phyloP scores from a whole-genome alignment of 164 flowering plant genomes.

The Berberis vulgaris region DNA sequence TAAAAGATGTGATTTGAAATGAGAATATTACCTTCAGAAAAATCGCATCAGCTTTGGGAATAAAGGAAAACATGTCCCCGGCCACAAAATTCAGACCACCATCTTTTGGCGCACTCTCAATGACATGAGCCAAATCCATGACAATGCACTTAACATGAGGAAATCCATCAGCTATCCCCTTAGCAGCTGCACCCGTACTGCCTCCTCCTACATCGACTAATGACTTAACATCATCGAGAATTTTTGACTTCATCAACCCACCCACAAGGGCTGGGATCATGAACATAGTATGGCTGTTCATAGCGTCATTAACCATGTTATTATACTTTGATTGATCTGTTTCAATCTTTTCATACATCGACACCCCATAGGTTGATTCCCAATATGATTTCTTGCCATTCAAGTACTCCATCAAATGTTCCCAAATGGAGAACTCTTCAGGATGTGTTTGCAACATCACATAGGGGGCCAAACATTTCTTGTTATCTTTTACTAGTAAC shows the following conservation, averaged over 20 bases:
- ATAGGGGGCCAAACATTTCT: slow-evolving; percentile 4
- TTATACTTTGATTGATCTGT: background rate
- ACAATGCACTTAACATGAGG: slow-evolving; percentile 6
- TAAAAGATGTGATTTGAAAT: no score
- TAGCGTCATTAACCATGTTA: background rate
- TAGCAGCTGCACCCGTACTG: background rate
- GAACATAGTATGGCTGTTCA: background rate
- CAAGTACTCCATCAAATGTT: background rate
- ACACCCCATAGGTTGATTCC: background rate
- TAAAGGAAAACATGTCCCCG: slow-evolving; percentile 1
- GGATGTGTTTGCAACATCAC: slow-evolving; percentile 1
- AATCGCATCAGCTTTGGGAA: background rate
- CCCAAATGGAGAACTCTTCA: background rate
- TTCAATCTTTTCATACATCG: background rate
- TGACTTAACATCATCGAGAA: slow-evolving; percentile 3
- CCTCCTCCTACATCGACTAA: slow-evolving; percentile 4
- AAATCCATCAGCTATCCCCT: background rate
- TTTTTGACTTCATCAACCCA: background rate
- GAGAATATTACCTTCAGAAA: background rate
- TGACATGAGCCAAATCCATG: background rate
- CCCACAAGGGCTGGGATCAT: slow-evolving; percentile 1
- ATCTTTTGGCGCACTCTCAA: background rate
- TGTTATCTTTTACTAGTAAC: background rate
- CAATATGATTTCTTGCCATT: background rate
- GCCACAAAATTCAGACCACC: slow-evolving; percentile 3